A percentile compares a stretch with the other conserved stretches of the same genome.
Conservation (phyloP, 2,329 filamentous ascomycete species). For the Zymoseptoria pseudotritici region DNA sequence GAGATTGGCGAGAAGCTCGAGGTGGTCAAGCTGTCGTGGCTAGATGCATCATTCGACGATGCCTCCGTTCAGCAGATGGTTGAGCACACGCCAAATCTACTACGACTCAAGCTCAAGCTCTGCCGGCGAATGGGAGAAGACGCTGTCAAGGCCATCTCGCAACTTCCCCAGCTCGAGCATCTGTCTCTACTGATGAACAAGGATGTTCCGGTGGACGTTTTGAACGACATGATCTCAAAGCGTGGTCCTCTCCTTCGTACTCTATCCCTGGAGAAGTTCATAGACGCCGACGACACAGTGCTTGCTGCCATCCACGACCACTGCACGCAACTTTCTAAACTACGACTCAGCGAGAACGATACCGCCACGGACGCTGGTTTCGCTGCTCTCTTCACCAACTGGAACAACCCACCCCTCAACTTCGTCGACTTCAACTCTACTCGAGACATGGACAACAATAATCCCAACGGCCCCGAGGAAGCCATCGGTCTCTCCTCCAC, state of each 20-base stretch:
- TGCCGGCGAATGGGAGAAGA: constrained; percentile 66
- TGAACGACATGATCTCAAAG: constrained; percentile 53
- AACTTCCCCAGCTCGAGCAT: constrained; percentile 59
- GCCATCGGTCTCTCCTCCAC: constrained; percentile 64
- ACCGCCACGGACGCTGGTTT: constrained; percentile 69
- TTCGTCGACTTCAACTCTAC: constrained; percentile 70
- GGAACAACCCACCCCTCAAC: constrained; percentile 64
- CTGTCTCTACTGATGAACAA: constrained; percentile 63
- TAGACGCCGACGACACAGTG: constrained; percentile 59
- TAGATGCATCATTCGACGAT: constrained; percentile 75
- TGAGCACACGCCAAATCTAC: constrained; percentile 58
- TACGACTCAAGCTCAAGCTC: constrained; percentile 70
- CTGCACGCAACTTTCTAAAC: constrained; percentile 63
- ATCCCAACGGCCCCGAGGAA: constrained; percentile 56
- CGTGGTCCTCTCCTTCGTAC: constrained; percentile 65
- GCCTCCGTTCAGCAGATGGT: constrained; percentile 57
- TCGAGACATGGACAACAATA: constrained; percentile 65
- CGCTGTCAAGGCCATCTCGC: constrained; percentile 58
- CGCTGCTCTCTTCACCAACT: constrained; percentile 62
- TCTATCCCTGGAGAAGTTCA: constrained; percentile 65
- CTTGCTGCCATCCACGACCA: constrained; percentile 63
- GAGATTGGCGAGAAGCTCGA: constrained; percentile 59
- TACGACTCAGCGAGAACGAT: constrained; percentile 74
- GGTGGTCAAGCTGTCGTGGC: constrained; percentile 70
- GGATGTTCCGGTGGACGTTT: constrained; percentile 48